phyloP scores from a whole-genome alignment of 2,329 filamentous ascomycete genomes.

The Tolypocladium guangdongense region DNA sequence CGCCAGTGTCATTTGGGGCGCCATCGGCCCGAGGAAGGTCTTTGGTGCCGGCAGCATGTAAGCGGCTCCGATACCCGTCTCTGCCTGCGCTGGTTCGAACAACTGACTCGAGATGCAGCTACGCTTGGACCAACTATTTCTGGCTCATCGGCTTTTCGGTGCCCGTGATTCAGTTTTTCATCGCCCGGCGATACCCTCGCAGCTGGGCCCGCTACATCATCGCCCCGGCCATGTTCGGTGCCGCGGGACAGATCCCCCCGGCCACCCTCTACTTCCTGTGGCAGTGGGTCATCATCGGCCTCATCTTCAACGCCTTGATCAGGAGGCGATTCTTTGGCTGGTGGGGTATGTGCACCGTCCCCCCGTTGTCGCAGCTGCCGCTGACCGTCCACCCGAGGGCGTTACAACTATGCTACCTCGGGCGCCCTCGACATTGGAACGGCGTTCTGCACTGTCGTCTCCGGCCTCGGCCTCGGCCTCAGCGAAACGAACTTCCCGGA shows the following conservation, averaged over 20 bases:
- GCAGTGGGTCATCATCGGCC: constrained; percentile 42
- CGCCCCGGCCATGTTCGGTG: constrained; percentile 42
- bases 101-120: constrained; percentile 13
- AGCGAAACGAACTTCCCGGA: constrained; percentile 30
- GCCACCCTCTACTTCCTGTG: constrained; percentile 45
- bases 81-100: no score
- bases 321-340: constrained; percentile 38
- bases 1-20: constrained; percentile 50
- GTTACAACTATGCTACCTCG: constrained; percentile 48
- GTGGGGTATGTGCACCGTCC: constrained; percentile 33
- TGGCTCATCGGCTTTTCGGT: constrained; percentile 40
- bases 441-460: constrained; percentile 42
- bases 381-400: constrained; percentile 1
- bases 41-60: constrained; percentile 20
- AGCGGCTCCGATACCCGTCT: neutral
- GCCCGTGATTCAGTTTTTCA: constrained; percentile 36
- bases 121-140: constrained; percentile 40
- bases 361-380: neutral
- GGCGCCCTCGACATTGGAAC: constrained; percentile 48
- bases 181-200: constrained; percentile 34
- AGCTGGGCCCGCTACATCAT: constrained; percentile 34
- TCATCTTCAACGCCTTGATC: constrained; percentile 43
- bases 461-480: constrained; percentile 35
- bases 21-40: constrained; percentile 33
- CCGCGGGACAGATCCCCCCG: constrained; percentile 38